Percentiles rank a stretch among this genome's conserved stretches.
Conservation (phyloP, 1,284 basidiomycete species). For the Cutaneotrichosporon sp. region DNA sequence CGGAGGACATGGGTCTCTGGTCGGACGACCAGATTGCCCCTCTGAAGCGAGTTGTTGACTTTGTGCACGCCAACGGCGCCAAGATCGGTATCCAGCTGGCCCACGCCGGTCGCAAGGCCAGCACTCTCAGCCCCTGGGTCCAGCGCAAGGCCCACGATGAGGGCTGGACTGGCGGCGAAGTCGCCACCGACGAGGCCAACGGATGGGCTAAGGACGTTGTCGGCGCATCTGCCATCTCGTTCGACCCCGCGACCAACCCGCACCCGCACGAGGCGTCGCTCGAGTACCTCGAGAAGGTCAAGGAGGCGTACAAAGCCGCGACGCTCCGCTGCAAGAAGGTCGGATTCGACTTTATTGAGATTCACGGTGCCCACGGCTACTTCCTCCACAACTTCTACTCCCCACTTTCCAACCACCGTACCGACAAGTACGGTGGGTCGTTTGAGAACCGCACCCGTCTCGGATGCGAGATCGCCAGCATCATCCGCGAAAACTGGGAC, state of each 20-base stretch:
- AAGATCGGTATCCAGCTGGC: constrained; percentile 73
- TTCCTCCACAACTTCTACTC: constrained; percentile 61
- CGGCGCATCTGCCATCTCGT: constrained; percentile 60
- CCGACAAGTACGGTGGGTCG: constrained; percentile 66
- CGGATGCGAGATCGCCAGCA: constrained; percentile 57
- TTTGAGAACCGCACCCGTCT: constrained; percentile 69
- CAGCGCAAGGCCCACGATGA: constrained; percentile 27
- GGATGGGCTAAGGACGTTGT: constrained; percentile 67
- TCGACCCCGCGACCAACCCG: constrained; percentile 51
- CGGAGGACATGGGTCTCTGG: constrained; percentile 62
- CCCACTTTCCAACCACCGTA: constrained; percentile 65
- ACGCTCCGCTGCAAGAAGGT: constrained; percentile 58
- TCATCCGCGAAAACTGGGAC: constrained; percentile 58
- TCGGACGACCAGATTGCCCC: constrained; percentile 65
- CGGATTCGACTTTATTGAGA: constrained; percentile 77
- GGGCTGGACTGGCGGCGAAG: constrained; percentile 40
- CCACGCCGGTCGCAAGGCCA: constrained; percentile 72
- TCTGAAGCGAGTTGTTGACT: constrained; percentile 65
- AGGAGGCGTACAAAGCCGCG: constrained; percentile 63
- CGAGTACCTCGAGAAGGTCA: constrained; percentile 58
- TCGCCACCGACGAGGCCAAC: constrained; percentile 51
- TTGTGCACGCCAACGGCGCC: constrained; percentile 63
- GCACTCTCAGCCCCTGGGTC: constrained; percentile 60
- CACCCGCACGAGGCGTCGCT: constrained; percentile 58
- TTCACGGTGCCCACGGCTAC: constrained; percentile 68